Evolutionary conservation across 306 rosid genomes (phyloP).

Genomic region (Ammopiptanthus mongolicus): DNA sequence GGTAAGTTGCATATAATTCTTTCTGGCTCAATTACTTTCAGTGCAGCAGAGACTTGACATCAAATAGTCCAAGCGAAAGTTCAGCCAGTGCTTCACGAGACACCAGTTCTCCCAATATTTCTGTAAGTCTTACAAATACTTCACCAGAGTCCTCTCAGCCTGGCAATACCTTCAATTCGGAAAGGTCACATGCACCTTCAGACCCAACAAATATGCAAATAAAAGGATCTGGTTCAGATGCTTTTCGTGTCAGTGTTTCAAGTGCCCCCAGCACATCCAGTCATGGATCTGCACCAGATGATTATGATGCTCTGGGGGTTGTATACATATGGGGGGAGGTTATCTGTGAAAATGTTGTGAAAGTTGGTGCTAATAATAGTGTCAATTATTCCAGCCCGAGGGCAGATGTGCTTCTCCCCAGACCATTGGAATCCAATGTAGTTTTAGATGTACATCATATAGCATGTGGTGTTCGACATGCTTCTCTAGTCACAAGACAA

Average conservation of each 20-base stretch:
- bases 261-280: conserved; percentile 99
- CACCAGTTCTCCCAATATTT: conserved; percentile 70
- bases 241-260: conserved; percentile 94
- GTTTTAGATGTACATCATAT: conserved; percentile 85
- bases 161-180: conserved; percentile 48
- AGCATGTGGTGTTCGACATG: conserved; percentile 95
- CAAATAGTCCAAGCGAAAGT: conserved; percentile 77
- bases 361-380: conserved; percentile 67
- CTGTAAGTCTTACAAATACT: conserved; percentile 47
- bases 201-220: conserved; percentile 82
- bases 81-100: conserved; percentile 62
- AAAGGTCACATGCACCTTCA: conserved; percentile 73
- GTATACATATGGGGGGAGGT: conserved; percentile 97
- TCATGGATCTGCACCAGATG: conserved; percentile 96
- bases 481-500: conserved; percentile 90
- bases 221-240: conserved; percentile 92
- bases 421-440: conserved; percentile 76
- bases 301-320: conserved; percentile 93
- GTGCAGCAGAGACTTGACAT: conserved; percentile 78
- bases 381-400: conserved; percentile 52
- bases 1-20: conserved; percentile 21
- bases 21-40: conserved; percentile 51
- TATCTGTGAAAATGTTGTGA: conserved; percentile 62
- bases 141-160: conserved; percentile 54
- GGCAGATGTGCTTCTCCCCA: conserved; percentile 88